A percentile compares a stretch with the other conserved stretches of the same genome.
Evolutionary conservation across 345 rosid species (phyloP).

Genomic region (Xanthoceras sorbifolium): DNA sequence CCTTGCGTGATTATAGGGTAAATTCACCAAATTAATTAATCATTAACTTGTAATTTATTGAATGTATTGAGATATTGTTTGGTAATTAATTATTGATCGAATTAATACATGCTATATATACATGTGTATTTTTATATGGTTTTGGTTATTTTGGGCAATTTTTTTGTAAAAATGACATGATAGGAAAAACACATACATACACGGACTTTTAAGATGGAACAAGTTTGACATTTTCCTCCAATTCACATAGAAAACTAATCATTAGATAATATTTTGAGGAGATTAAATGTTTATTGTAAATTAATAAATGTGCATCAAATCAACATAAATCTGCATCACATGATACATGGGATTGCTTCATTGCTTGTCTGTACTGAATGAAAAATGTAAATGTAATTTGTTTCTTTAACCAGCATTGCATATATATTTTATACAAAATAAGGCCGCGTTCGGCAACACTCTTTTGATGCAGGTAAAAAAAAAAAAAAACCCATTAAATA

Average conservation of each 20-base stretch:
- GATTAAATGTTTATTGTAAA: background rate
- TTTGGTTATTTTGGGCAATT: background rate
- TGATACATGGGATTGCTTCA: background rate
- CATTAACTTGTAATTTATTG: background rate
- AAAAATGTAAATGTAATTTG: background rate
- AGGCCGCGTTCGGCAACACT: background rate
- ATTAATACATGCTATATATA: background rate
- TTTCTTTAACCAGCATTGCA: background rate
- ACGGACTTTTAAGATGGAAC: background rate
- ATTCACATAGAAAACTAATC: background rate
- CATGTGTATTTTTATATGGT: background rate
- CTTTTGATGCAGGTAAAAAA: background rate
- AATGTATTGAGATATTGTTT: background rate
- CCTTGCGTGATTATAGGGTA: constrained; percentile 20
- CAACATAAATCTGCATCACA: constrained; percentile 1
- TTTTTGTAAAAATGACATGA: background rate
- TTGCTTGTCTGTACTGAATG: background rate
- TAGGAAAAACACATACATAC: no score
- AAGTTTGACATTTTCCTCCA: background rate
- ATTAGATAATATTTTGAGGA: background rate
- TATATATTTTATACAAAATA: background rate
- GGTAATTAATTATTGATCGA: background rate
- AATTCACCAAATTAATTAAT: background rate
- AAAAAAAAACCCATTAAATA: no score
- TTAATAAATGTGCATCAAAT: constrained; percentile 6